These are phyloP conservation scores for Smallanthus sonchifolius DNA, from an alignment of 129 eudicot species.

Conservation along the genomic window DNA sequence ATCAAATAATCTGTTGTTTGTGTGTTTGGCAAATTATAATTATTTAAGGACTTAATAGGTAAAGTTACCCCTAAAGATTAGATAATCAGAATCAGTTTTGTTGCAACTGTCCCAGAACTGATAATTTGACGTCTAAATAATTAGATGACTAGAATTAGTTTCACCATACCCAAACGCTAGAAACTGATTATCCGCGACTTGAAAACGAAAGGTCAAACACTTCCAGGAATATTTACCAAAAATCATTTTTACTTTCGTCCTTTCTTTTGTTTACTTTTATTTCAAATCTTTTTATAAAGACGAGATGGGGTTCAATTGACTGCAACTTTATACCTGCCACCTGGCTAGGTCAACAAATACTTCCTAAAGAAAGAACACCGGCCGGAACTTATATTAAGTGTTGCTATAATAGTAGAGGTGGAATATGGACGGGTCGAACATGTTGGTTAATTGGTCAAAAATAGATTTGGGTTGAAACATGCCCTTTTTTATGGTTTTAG, in stretches of 20 bases:
- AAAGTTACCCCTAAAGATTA: neutral
- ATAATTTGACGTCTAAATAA: neutral
- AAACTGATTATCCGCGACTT: neutral
- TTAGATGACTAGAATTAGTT: neutral
- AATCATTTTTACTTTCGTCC: too few relatives aligned
- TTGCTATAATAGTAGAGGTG: too few relatives aligned
- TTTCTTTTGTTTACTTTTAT: too few relatives aligned
- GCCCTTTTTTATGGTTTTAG: too few relatives aligned
- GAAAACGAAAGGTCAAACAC: neutral
- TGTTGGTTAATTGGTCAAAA: too few relatives aligned
- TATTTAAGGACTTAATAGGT: neutral
- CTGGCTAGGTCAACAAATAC: too few relatives aligned
- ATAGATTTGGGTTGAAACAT: too few relatives aligned
- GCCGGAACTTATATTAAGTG: too few relatives aligned
- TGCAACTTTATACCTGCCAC: slow-evolving; percentile 94
- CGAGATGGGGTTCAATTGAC: slow-evolving; percentile 93
- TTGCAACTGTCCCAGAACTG: neutral
- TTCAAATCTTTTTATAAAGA: slow-evolving; percentile 36
- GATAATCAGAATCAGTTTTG: neutral
- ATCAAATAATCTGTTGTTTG: neutral
- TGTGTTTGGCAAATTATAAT: neutral
- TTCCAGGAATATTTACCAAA: too few relatives aligned
- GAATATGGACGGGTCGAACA: too few relatives aligned
- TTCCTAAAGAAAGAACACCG: too few relatives aligned
- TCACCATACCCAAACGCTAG: neutral